phyloP scores from a whole-genome alignment of 768 basidiomycete species.

The Podaxis sp. region DNA sequence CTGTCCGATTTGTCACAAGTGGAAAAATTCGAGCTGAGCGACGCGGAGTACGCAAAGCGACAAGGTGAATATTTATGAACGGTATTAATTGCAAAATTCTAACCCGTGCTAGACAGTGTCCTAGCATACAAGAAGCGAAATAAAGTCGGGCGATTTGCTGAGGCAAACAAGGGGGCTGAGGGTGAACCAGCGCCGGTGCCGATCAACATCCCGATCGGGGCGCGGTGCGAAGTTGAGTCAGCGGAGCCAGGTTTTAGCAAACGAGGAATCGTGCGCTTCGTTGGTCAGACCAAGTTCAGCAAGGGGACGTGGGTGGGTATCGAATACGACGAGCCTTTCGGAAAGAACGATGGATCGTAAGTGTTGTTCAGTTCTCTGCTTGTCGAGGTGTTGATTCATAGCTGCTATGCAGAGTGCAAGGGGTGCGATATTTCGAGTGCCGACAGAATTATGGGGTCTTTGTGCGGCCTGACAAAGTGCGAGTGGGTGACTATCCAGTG shows the following conservation, averaged over 20 bases:
- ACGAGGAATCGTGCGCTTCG: conserved; percentile 83
- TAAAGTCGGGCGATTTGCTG: conserved; percentile 88
- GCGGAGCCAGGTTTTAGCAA: conserved; percentile 67
- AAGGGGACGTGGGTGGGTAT: conserved; percentile 85
- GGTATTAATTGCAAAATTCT: not conserved
- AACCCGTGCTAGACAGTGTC: conserved; percentile 68
- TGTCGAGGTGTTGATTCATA: conserved; percentile 10
- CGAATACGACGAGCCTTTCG: conserved; percentile 93
- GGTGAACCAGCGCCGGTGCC: conserved; percentile 23
- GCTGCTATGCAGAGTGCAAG: conserved; percentile 62
- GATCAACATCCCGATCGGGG: conserved; percentile 60
- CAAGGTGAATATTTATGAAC: conserved; percentile 51
- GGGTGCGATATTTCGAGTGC: conserved; percentile 84
- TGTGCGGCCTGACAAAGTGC: conserved; percentile 79
- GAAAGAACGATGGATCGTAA: conserved; percentile 94
- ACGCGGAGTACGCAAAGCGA: conserved; percentile 78
- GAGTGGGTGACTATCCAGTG: conserved; percentile 83
- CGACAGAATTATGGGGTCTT: conserved; percentile 79
- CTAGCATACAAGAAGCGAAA: conserved; percentile 84
- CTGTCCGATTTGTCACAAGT: conserved; percentile 83
- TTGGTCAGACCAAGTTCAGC: conserved; percentile 78
- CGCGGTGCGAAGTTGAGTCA: conserved; percentile 83
- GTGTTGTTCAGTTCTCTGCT: conserved; percentile 31
- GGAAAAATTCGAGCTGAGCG: conserved; percentile 88
- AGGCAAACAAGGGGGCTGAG: conserved; percentile 35